Conservation (phyloP, 2,329 filamentous ascomycete genomes). For the Nemania abortiva region DNA sequence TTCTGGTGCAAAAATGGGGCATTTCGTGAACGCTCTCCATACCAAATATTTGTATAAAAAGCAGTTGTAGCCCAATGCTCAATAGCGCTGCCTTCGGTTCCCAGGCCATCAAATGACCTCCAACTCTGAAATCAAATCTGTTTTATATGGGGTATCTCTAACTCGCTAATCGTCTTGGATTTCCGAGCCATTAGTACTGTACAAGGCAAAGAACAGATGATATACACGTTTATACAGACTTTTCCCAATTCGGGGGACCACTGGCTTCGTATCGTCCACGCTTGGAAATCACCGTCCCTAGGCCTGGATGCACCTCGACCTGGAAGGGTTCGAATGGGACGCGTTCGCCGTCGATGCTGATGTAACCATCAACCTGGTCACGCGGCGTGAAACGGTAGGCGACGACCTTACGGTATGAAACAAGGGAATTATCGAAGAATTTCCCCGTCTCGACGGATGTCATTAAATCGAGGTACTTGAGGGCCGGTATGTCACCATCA, state of each 20-base stretch:
- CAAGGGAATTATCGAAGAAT: constrained; percentile 83
- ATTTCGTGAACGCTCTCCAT: constrained; percentile 12
- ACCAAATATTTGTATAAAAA: constrained; percentile 7
- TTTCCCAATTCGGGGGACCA: constrained; percentile 66
- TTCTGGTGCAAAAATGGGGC: background rate
- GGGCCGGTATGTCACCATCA: constrained; percentile 77
- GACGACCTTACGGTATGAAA: constrained; percentile 86
- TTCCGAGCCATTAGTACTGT: constrained; percentile 7
- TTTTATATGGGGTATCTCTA: constrained; percentile 38
- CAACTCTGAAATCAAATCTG: constrained; percentile 12
- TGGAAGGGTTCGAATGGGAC: constrained; percentile 92
- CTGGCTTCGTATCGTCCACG: constrained; percentile 77
- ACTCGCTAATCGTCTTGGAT: constrained; percentile 24
- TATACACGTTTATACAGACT: constrained; percentile 27
- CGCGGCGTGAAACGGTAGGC: constrained; percentile 87
- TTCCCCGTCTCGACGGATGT: constrained; percentile 76
- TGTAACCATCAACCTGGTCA: constrained; percentile 79
- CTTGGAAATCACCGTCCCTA: constrained; percentile 88
- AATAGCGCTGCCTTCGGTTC: constrained; percentile 13
- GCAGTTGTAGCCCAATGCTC: constrained; percentile 5
- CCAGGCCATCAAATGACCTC: background rate
- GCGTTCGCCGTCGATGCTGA: constrained; percentile 93
- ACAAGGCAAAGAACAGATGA: constrained; percentile 20
- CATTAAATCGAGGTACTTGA: constrained; percentile 76
- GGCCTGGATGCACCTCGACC: constrained; percentile 83